Evolutionary conservation across 306 rosid genomes (phyloP).

Genomic region (Casuarina equisetifolia): DNA sequence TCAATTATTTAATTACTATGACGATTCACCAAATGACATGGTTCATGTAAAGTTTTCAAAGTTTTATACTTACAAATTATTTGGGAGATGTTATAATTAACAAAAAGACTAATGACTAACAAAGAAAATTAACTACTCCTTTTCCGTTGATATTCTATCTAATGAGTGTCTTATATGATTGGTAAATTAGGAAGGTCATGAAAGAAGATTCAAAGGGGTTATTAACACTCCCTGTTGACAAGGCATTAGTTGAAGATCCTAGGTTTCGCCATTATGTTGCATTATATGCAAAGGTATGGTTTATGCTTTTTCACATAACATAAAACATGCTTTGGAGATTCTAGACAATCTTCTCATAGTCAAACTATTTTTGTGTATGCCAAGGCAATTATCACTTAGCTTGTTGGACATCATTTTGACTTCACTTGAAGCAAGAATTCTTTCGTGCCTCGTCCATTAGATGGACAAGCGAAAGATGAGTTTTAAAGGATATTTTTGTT

Average conservation of each 20-base stretch:
- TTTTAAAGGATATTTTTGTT: neutral
- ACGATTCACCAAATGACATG: too few relatives aligned
- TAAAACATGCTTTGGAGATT: neutral
- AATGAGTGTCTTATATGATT: neutral
- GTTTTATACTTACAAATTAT: too few relatives aligned
- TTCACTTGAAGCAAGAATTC: neutral
- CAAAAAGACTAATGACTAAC: too few relatives aligned
- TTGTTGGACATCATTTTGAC: neutral
- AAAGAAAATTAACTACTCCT: too few relatives aligned
- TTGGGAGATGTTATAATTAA: too few relatives aligned
- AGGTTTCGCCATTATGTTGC: conserved; percentile 50
- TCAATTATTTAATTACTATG: too few relatives aligned
- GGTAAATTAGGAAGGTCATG: conserved; percentile 52
- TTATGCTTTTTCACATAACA: neutral
- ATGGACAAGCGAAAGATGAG: neutral
- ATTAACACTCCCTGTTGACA: conserved; percentile 72
- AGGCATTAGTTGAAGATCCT: conserved; percentile 57
- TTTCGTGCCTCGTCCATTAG: neutral
- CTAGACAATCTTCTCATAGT: neutral
- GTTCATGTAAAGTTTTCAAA: too few relatives aligned
- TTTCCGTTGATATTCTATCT: neutral
- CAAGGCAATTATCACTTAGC: neutral
- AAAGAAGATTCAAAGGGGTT: conserved; percentile 39
- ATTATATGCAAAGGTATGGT: conserved; percentile 46
- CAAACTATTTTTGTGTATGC: too few relatives aligned